Evolutionary conservation across 805 yeast genomes (phyloP).

Genomic region (Cyberlindnera lachancei): DNA sequence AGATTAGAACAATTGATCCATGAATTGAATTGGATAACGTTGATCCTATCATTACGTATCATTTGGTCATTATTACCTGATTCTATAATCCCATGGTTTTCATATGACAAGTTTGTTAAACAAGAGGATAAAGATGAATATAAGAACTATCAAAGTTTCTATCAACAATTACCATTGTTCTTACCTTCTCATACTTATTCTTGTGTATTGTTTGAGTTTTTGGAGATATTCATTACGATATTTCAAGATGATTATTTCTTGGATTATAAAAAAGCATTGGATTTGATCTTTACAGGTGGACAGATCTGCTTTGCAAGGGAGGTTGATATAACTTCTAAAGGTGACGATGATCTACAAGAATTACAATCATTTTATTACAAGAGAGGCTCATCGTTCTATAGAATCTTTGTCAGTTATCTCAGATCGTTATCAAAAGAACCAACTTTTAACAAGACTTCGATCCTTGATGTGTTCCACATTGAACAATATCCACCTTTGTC

Average conservation of each 20-base stretch:
- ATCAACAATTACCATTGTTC: slow-evolving; percentile 26
- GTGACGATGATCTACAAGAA: slow-evolving; percentile 24
- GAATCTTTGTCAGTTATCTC: slow-evolving; percentile 27
- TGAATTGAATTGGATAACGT: slow-evolving; percentile 19
- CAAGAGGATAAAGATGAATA: slow-evolving; percentile 18
- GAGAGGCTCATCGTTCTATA: slow-evolving; percentile 28
- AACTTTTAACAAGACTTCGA: slow-evolving; percentile 22
- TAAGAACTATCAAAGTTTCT: slow-evolving; percentile 25
- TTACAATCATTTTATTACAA: slow-evolving; percentile 26
- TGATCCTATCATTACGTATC: slow-evolving; percentile 25
- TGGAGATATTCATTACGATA: slow-evolving; percentile 27
- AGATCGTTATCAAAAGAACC: slow-evolving; percentile 26
- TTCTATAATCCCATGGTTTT: slow-evolving; percentile 30
- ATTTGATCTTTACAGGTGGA: slow-evolving; percentile 29
- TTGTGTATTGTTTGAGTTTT: slow-evolving; percentile 29
- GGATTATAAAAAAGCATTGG: slow-evolving; percentile 24
- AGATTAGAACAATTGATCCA: slow-evolving; percentile 21
- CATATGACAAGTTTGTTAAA: slow-evolving; percentile 22
- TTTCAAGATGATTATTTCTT: slow-evolving; percentile 26
- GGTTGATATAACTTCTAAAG: slow-evolving; percentile 8
- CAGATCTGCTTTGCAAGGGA: slow-evolving; percentile 28
- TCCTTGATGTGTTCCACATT: slow-evolving; percentile 27
- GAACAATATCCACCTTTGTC: slow-evolving; percentile 27
- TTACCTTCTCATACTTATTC: slow-evolving; percentile 29
- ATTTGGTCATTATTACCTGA: slow-evolving; percentile 28